These are phyloP conservation scores for Jamesozyma rosinii DNA, from an alignment of 805 yeast genomes.

Conservation along the genomic window DNA sequence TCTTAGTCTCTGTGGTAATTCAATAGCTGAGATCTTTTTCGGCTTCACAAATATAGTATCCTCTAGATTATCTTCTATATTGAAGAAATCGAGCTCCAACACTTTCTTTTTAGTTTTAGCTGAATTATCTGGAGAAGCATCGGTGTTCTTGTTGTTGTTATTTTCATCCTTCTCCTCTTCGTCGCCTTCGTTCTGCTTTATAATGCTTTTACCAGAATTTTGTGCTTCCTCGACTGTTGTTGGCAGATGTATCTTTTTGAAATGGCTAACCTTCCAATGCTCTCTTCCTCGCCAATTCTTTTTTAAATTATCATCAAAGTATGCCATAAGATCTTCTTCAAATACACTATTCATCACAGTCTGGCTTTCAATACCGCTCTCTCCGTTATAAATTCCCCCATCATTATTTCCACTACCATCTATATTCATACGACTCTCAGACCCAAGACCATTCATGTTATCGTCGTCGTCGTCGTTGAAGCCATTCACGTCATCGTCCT, in stretches of 20 bases:
- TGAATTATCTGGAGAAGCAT: constrained; percentile 6
- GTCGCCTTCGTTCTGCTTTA: background rate
- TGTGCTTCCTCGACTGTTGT: background rate
- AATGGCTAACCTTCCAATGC: constrained; percentile 74
- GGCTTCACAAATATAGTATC: constrained; percentile 35
- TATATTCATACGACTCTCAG: constrained; percentile 11
- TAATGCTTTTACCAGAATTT: background rate
- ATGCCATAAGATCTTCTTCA: constrained; percentile 63
- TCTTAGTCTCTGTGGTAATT: constrained; percentile 36
- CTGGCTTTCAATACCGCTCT: constrained; percentile 11
- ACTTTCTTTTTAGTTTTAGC: constrained; percentile 31
- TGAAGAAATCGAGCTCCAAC: constrained; percentile 37
- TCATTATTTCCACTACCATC: constrained; percentile 7
- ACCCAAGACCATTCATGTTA: constrained; percentile 3
- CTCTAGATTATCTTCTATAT: constrained; percentile 32
- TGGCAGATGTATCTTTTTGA: constrained; percentile 33
- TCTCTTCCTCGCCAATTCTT: constrained; percentile 85
- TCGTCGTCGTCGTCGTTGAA: constrained; percentile 7
- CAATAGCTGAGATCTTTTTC: constrained; percentile 23
- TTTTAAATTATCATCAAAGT: constrained; percentile 65
- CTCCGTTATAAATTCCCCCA: constrained; percentile 14
- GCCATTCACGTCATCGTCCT: constrained; percentile 8
- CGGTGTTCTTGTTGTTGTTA: background rate
- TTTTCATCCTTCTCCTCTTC: background rate
- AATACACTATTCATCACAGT: constrained; percentile 24